Base-by-base conservation (phyloP, 345 rosid genomes). In the Murraya koenigii region DNA sequence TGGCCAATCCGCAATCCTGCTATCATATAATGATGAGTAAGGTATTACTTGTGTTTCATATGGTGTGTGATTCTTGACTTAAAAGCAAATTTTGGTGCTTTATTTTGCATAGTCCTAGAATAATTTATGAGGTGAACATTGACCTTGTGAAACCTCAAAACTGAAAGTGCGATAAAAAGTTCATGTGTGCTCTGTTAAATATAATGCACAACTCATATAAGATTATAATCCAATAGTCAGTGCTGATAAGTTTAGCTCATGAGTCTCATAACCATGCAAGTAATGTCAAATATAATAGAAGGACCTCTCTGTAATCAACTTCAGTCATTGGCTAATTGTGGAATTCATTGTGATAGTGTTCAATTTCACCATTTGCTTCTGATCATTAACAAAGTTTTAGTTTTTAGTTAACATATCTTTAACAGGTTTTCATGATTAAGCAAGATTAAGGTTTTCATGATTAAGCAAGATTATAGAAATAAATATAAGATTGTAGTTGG, bases 1-100 rank as follows among this genome's bases (percentile, higher is more conserved):
- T 91, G 91, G 92, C 84, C 38, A 86, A 77, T 75, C 84, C 93
- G 74, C 77, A 70, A 44, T 85, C 94, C 39, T 91, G 88, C 63
- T 95, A 87, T 85, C 89, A 95, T 56, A 85, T 86, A 78, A 73
- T 93, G 80, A 87, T 83, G 95, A 89, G 89, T 72, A 95, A 95
- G 97, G 98, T 91, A 78, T 39, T 80, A 22, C 60, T 58, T 63
- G 14, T 62, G 44, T 58, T 28, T 33, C 66, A 44, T 54, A n/a
- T n/a, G 33, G 39, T 64, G 6, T 63, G n/a, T 58, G 47, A n/a
- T 52, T 62, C 44, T 59, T 36, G 39, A 36, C 4, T 63, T 33
- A 7, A 22, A 59, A 47, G 62, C 73, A 65, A 26, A 66, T 66
- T 9, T 26, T 20, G 58, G 30, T 5, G 7, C 33, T 54, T 52